Conservation (phyloP, 257 asterid species). For the Echium plantagineum region DNA sequence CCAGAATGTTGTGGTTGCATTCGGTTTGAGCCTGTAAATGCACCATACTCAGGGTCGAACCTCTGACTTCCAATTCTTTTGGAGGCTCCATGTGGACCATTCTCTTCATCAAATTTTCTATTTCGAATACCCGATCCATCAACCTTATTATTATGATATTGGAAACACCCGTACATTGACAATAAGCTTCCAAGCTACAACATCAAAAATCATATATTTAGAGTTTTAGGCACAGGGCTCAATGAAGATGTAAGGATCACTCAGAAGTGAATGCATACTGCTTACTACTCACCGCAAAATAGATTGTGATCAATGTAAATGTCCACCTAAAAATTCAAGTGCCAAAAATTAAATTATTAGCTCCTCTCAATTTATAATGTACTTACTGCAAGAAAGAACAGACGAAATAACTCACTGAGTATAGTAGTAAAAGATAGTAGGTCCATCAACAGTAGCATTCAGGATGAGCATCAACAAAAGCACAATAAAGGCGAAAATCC, state of each 20-base stretch:
- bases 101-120: neutral
- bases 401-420: slow-evolving; percentile 61
- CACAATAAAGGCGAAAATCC: slow-evolving; percentile 61
- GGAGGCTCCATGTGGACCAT: neutral
- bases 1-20: slow-evolving; percentile 9
- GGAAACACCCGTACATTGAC: slow-evolving; percentile 60
- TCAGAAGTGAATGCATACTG: neutral
- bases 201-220: neutral
- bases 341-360: slow-evolving; percentile 4
- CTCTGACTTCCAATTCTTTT: slow-evolving; percentile 13
- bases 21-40: slow-evolving; percentile 11
- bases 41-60: slow-evolving; percentile 40
- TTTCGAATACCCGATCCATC: neutral
- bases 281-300: slow-evolving; percentile 63
- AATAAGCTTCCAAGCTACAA: slow-evolving; percentile 76
- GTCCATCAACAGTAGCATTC: slow-evolving; percentile 63
- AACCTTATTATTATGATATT: slow-evolving; percentile 21
- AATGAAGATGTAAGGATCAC: neutral
- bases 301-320: slow-evolving; percentile 58
- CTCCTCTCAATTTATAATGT: neutral
- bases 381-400: neutral
- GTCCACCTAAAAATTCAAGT: slow-evolving; percentile 65
- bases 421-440: slow-evolving; percentile 59
- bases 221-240: neutral
- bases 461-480: slow-evolving; percentile 64